Evolutionary conservation across 352 stramenopile species (phyloP).

Genomic region (Phytophthora syringae): DNA sequence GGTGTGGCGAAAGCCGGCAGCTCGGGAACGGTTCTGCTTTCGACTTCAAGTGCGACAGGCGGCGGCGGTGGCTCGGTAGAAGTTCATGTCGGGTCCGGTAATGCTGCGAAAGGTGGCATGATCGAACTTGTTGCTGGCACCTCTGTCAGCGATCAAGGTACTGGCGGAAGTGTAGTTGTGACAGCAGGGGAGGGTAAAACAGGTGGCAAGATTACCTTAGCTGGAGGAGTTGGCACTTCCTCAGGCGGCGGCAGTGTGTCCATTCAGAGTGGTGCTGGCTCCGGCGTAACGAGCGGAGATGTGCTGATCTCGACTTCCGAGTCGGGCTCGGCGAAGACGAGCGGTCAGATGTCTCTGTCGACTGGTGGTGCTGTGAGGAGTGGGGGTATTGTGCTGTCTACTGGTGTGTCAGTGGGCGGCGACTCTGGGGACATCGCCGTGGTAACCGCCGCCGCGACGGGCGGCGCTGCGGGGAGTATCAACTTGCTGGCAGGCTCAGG

Average conservation of each 20-base stretch:
- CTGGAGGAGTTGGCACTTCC: too few species aligned
- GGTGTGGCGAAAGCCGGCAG: constrained; percentile 24
- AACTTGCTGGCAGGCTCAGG: constrained; percentile 9
- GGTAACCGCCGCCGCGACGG: constrained; percentile 1
- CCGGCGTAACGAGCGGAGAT: background rate
- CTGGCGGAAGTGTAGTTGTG: background rate
- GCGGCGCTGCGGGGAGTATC: background rate
- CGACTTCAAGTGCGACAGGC: constrained; percentile 20
- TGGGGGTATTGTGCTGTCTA: too few species aligned
- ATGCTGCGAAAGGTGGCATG: too few species aligned
- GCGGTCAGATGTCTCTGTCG: constrained; percentile 8
- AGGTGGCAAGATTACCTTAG: background rate
- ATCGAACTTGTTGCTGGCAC: too few species aligned
- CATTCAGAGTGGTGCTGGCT: background rate
- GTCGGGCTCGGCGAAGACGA: background rate
- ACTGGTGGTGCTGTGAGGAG: too few species aligned
- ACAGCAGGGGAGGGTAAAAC: background rate
- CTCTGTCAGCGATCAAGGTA: too few species aligned
- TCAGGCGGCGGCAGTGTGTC: background rate
- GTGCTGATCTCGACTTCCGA: background rate
- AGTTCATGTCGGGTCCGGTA: too few species aligned
- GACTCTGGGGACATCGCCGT: constrained; percentile 3
- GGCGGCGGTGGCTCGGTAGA: constrained; percentile 27
- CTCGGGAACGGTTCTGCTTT: constrained; percentile 26
- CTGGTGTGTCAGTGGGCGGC: background rate